Base-by-base conservation (phyloP, 2,329 filamentous ascomycete genomes). In the Coniochaeta sp. region DNA sequence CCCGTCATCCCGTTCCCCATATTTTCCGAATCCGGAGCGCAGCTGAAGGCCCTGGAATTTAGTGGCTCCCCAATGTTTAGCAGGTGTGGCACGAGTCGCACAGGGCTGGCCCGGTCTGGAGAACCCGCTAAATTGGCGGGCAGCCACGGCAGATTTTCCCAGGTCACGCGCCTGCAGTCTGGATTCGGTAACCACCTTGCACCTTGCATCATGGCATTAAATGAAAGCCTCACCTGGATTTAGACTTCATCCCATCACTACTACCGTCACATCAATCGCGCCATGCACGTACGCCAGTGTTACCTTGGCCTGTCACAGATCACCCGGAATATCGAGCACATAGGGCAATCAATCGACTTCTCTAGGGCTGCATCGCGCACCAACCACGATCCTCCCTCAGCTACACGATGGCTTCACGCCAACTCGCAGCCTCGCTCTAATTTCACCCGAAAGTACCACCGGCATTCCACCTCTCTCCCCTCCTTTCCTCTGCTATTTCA, bases 11-110 rank as follows among this genome's bases (percentile, higher is more conserved):
- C 38, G 38, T 42, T 14, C 38, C 38, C 38, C 38, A 26, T 42
- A 42, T 42, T 42, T 42, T 42, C 18, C 38, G 38, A 26, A 42
- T 42, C 20, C 38, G 38, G 38, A 42, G 22, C 38, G 38, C 38
- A 42, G 38, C 38, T 42, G 20, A 42, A 13, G 38, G 18, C 9
- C 20, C 14, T 42, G 38, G 12, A 42, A 24, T 42, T 26, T 26
- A 42, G 38, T 22, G 38, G 18, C 22, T 13, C 12, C 26, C 38
- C 26, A 18, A 38, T 20, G 14, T 12, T 10, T 16, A 7, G 20
- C n/a, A 3, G n/a, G n/a, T n/a, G n/a, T n/a, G n/a, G 18, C 35
- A n/a, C 35, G 24, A 20, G 4, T 30, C 12, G 6, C 20, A n/a
- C 7, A 26, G 38, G 38, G 20, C 38, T 42, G 38, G 38, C 20